These are phyloP conservation scores for Cystoisospora suis DNA, from an alignment of 169 alveolate species.

Conservation along the genomic window DNA sequence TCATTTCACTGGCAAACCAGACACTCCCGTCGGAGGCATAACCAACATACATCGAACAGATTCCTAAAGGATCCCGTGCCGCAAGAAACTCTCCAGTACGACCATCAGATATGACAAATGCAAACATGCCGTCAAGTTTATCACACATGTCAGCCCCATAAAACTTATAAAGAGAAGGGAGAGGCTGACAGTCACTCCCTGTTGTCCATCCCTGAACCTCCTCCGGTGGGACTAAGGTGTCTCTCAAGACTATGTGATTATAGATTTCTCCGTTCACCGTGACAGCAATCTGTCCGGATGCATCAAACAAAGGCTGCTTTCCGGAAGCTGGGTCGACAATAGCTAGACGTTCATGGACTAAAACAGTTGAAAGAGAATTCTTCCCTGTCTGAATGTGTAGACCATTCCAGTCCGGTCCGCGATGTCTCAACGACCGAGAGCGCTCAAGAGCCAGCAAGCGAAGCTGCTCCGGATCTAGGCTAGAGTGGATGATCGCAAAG, in stretches of 20 bases:
- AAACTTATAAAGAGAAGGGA: conserved; percentile 20
- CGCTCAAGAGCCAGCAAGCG: too few relatives aligned
- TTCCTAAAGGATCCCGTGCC: conserved; percentile 64
- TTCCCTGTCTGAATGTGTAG: not conserved
- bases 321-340: conserved; percentile 65
- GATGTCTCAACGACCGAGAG: conserved; percentile 55
- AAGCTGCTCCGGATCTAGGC: too few relatives aligned
- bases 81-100: conserved; percentile 53
- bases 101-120: conserved; percentile 14
- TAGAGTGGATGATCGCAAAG: too few relatives aligned
- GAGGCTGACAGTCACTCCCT: conserved; percentile 24
- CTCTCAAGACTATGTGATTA: conserved; percentile 46
- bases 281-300: conserved; percentile 20
- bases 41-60: conserved; percentile 61
- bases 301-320: conserved; percentile 63
- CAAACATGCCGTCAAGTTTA: conserved; percentile 52
- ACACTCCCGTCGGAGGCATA: conserved; percentile 57
- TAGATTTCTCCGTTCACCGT: conserved; percentile 66
- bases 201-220: not conserved
- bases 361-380: not conserved
- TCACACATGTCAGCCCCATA: not conserved
- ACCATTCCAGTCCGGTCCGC: conserved; percentile 70
- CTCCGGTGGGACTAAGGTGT: conserved; percentile 4
- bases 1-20: conserved; percentile 53
- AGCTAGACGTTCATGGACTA: conserved; percentile 64